phyloP scores from a whole-genome alignment of 495 filamentous ascomycete species.

The Chlorociboria aeruginascens region DNA sequence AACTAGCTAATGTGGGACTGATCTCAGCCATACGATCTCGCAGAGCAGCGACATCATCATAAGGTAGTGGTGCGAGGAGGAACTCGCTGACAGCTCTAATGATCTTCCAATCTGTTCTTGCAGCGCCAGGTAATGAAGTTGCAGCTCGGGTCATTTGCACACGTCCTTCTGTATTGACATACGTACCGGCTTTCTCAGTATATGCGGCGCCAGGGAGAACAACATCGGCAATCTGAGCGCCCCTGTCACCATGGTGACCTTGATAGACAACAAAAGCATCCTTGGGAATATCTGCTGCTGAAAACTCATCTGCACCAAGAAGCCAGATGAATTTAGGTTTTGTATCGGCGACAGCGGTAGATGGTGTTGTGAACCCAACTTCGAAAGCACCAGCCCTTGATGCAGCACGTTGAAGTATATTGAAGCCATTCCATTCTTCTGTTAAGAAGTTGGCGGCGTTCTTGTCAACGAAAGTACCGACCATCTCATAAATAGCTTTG shows the following conservation, averaged over 20 bases:
- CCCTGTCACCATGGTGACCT: constrained; percentile 91
- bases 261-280: constrained; percentile 96
- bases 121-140: constrained; percentile 72
- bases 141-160: constrained; percentile 87
- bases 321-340: constrained; percentile 95
- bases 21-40: constrained; percentile 93
- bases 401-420: constrained; percentile 84
- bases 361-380: constrained; percentile 82
- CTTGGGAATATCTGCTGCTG: constrained; percentile 69
- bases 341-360: constrained; percentile 60
- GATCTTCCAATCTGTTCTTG: constrained; percentile 97
- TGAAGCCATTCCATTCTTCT: constrained; percentile 93
- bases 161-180: constrained; percentile 93
- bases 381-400: constrained; percentile 90
- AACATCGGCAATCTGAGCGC: constrained; percentile 85
- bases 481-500: constrained; percentile 81
- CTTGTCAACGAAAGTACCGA: constrained; percentile 86
- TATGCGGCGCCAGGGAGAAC: constrained; percentile 90
- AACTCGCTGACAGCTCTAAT: constrained; percentile 84
- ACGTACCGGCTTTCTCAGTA: constrained; percentile 95
- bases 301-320: constrained; percentile 86
- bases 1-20: constrained; percentile 72
- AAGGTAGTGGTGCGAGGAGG: constrained; percentile 75
- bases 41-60: constrained; percentile 79
- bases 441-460: constrained; percentile 77